phyloP scores from a whole-genome alignment of 345 rosid genomes.

The Syzygium aqueum region DNA sequence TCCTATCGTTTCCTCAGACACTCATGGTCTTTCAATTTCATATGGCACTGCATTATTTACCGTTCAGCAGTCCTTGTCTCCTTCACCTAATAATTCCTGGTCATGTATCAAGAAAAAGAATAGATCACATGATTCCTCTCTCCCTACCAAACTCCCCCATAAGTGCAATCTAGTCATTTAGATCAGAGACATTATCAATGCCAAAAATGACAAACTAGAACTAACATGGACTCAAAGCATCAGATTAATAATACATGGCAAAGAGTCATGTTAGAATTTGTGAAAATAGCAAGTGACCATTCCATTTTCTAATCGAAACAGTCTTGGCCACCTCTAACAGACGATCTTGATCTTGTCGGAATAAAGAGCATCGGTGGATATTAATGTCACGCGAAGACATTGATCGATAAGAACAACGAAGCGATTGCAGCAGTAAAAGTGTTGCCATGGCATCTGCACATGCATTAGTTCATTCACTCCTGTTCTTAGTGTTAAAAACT shows the following conservation, averaged over 20 bases:
- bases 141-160: background rate
- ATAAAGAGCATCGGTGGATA: background rate
- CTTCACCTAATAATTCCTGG: background rate
- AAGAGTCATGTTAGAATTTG: background rate
- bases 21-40: background rate
- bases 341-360: background rate
- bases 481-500: background rate
- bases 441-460: background rate
- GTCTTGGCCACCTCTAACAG: background rate
- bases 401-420: rapidly evolving
- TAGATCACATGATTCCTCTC: background rate
- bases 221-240: background rate
- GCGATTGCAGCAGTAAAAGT: background rate
- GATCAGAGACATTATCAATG: background rate
- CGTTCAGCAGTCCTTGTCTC: background rate
- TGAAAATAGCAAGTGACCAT: background rate
- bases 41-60: background rate
- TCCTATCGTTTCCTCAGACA: background rate
- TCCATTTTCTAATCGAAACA: background rate
- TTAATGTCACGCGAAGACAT: background rate
- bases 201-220: background rate
- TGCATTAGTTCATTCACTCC: background rate
- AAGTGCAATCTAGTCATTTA: background rate
- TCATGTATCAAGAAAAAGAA: background rate
- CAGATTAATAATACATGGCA: background rate